Evolutionary conservation across 768 basidiomycete genomes (phyloP).

Genomic region (Leccinum disarticulatum): DNA sequence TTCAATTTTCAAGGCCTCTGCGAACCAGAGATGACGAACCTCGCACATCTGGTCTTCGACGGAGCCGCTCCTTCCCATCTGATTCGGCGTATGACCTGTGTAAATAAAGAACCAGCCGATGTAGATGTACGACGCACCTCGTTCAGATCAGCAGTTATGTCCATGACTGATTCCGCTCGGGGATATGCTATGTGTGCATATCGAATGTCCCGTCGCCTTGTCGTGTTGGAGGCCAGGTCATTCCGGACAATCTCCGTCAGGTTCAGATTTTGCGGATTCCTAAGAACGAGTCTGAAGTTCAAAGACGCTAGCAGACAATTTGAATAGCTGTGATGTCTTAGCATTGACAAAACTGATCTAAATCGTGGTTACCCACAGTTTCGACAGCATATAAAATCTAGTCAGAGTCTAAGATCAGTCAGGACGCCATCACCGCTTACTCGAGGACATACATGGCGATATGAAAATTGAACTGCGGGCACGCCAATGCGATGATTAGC

Average conservation of each 20-base stretch:
- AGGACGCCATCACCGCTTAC: neutral
- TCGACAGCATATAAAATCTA: neutral
- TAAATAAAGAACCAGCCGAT: neutral
- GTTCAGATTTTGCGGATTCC: neutral
- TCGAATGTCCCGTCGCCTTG: neutral
- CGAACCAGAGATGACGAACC: neutral
- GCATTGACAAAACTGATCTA: neutral
- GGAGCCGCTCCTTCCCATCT: neutral
- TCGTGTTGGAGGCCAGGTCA: neutral
- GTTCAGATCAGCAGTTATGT: neutral
- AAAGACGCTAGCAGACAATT: neutral
- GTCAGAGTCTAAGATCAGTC: neutral
- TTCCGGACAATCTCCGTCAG: neutral
- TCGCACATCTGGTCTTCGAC: neutral
- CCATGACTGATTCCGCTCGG: neutral
- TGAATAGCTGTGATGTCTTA: neutral
- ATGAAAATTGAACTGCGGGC: conserved; percentile 7
- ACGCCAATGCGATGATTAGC: conserved; percentile 9
- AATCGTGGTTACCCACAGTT: neutral
- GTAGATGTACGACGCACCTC: neutral
- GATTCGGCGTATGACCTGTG: neutral
- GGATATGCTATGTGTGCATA: neutral
- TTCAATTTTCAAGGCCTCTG: neutral
- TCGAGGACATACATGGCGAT: conserved; percentile 20
- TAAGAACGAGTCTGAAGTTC: neutral